Evolutionary conservation across 148 eudicot genomes (phyloP), one percentile per base, ranked within the genome.

Genomic region (Spergularia marina): DNA sequence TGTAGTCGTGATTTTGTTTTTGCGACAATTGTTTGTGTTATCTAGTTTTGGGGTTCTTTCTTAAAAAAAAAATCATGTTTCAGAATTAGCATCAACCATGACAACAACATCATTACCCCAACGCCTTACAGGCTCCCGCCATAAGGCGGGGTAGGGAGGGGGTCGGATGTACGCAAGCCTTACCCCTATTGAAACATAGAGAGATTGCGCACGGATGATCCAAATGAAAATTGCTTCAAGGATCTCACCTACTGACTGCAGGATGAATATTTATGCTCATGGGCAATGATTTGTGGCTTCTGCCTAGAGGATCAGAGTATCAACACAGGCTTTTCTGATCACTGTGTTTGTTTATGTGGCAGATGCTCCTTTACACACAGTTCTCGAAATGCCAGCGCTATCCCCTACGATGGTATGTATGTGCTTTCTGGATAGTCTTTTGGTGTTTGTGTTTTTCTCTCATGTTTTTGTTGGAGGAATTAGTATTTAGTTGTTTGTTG

Each of bases 381-480:
- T 90, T 60, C 79, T 94, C 60, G 87, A 83, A 77, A 94, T 94
- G 98, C 98, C 98, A 59, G 98, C 98, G 52, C 73, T 94, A 77
- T 94, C 98, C 39, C 98, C 98, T 41, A 94, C 98, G 16, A 94
- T 94, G 98, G 98, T 94, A 89, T 75, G 71, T 41, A 47, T 66
- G 15, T 59, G 18, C 58, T 72, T 73, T 25, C n/a, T 66, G 16
- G 44, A 63, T 60, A 40, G 10, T 71, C 18, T 40, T 21, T n/a
- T 13, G 34, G 36, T 39, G 53, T 57, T 11, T 64, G 14, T 34
- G 7, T n/a, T 25, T 47, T 39, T 49, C n/a, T 41, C 36, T 40
- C 57, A 6, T 63, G 25, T 53, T 41, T 54, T 34, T 18, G 25
- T 56, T n/a, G 20, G 25, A 56, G 53, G 54, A 65, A 56, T 54